phyloP scores from a whole-genome alignment of 1,284 basidiomycete species.

The Ustilago lituana region DNA sequence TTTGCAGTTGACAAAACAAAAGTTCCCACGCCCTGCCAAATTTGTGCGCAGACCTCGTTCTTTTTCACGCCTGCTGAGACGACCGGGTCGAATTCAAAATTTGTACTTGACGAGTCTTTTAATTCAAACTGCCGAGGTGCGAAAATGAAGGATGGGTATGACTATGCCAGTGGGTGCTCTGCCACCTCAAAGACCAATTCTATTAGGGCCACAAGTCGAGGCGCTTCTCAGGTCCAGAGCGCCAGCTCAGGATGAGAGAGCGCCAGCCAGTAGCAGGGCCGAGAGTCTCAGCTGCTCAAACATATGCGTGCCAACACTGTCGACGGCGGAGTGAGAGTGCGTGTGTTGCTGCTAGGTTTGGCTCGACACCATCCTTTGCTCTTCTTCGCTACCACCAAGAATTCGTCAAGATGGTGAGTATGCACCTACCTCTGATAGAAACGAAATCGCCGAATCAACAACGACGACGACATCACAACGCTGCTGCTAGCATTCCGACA shows the following conservation, averaged over 20 bases:
- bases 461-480: constrained; percentile 14
- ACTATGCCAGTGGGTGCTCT: too few species aligned
- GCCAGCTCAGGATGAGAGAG: too few species aligned
- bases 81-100: constrained; percentile 1
- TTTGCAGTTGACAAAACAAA: constrained; percentile 7
- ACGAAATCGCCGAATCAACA: constrained; percentile 27
- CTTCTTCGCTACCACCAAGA: constrained; percentile 49
- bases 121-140: too few species aligned
- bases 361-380: constrained; percentile 40
- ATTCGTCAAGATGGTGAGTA: constrained; percentile 56
- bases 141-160: too few species aligned
- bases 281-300: too few species aligned
- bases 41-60: background rate
- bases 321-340: background rate
- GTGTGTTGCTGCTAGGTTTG: constrained; percentile 22
- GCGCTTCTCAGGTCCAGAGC: too few species aligned
- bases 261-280: too few species aligned
- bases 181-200: too few species aligned
- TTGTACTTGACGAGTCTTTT: constrained; percentile 3
- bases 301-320: too few species aligned
- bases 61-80: background rate
- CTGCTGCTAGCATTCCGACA: constrained; percentile 10
- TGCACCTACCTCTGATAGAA: constrained; percentile 8
- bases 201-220: too few species aligned
- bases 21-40: constrained; percentile 27